phyloP scores from a whole-genome alignment of 2,329 filamentous ascomycete species.

The Colletotrichum nymphaeae region DNA sequence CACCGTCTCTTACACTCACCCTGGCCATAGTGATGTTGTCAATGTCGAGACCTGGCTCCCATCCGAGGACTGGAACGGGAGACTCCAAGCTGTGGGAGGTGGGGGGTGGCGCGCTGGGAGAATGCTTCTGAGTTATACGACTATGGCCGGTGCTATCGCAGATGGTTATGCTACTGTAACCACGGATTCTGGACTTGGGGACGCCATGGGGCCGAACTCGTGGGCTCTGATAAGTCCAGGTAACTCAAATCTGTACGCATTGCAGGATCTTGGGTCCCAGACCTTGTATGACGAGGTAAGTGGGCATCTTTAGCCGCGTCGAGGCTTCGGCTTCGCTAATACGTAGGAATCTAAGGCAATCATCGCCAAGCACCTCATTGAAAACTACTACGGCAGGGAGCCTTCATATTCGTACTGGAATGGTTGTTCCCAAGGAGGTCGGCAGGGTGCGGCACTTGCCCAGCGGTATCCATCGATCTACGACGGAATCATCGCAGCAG shows the following conservation, averaged over 20 bases:
- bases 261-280: slow-evolving; percentile 8
- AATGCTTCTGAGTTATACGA: slow-evolving; percentile 27
- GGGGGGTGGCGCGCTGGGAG: slow-evolving; percentile 39
- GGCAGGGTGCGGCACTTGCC: slow-evolving; percentile 66
- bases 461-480: slow-evolving; percentile 68
- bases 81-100: slow-evolving; percentile 44
- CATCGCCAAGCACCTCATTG: slow-evolving; percentile 59
- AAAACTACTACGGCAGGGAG: slow-evolving; percentile 56
- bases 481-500: slow-evolving; percentile 65
- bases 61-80: slow-evolving; percentile 41
- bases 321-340: neutral
- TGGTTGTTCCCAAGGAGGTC: slow-evolving; percentile 70
- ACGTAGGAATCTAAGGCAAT: slow-evolving; percentile 43
- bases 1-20: slow-evolving; percentile 42
- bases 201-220: neutral
- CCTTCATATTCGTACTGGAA: slow-evolving; percentile 62
- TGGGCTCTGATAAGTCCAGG: slow-evolving; percentile 37
- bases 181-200: slow-evolving; percentile 36
- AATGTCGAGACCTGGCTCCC: slow-evolving; percentile 41
- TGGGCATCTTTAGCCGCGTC: too few species aligned
- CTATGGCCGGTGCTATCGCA: slow-evolving; percentile 36
- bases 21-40: slow-evolving; percentile 38
- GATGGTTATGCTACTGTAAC: slow-evolving; percentile 38
- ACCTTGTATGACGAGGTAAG: slow-evolving; percentile 8
- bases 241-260: slow-evolving; percentile 13